Percentiles rank a stretch among this genome's conserved stretches.
phyloP scores from a whole-genome alignment of 768 basidiomycete species.

The Lactarius quietus region DNA sequence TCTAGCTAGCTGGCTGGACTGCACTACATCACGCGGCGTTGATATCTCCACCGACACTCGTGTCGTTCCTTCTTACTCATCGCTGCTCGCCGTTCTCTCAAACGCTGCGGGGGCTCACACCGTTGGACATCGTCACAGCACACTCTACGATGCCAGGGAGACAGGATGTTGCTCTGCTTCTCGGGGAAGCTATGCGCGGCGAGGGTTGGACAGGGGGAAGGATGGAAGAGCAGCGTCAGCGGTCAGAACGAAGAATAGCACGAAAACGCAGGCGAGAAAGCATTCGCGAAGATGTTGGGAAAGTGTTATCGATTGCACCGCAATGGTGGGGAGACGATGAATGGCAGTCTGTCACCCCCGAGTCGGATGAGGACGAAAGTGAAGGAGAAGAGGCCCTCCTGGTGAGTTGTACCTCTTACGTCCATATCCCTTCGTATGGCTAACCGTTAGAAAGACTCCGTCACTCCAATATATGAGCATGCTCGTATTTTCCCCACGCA shows the following conservation, averaged over 20 bases:
- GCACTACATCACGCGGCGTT: constrained; percentile 90
- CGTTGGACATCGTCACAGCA: constrained; percentile 86
- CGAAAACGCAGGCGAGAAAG: constrained; percentile 50
- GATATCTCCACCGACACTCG: constrained; percentile 82
- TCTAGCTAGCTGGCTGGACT: constrained; percentile 81
- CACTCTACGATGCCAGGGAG: constrained; percentile 78
- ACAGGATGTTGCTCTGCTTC: constrained; percentile 78
- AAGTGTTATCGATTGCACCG: constrained; percentile 50
- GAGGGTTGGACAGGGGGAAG: constrained; percentile 78
- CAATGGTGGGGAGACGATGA: constrained; percentile 63
- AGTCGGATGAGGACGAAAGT: constrained; percentile 43
- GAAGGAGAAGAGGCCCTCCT: constrained; percentile 49
- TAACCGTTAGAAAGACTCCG: constrained; percentile 52
- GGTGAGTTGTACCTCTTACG: constrained; percentile 35
- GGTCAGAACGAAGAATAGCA: constrained; percentile 55
- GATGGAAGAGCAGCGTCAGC: constrained; percentile 64
- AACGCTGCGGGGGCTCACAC: constrained; percentile 76
- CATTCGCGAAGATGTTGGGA: constrained; percentile 57
- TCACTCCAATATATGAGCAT: constrained; percentile 75
- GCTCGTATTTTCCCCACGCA: constrained; percentile 87
- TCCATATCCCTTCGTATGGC: not conserved
- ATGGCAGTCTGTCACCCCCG: constrained; percentile 29
- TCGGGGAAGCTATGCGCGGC: constrained; percentile 85
- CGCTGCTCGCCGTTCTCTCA: constrained; percentile 79
- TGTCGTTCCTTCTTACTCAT: constrained; percentile 90